These are phyloP conservation scores for Globisporangium cylindrosporum DNA, from an alignment of 352 stramenopile genomes.

Conservation along the genomic window DNA sequence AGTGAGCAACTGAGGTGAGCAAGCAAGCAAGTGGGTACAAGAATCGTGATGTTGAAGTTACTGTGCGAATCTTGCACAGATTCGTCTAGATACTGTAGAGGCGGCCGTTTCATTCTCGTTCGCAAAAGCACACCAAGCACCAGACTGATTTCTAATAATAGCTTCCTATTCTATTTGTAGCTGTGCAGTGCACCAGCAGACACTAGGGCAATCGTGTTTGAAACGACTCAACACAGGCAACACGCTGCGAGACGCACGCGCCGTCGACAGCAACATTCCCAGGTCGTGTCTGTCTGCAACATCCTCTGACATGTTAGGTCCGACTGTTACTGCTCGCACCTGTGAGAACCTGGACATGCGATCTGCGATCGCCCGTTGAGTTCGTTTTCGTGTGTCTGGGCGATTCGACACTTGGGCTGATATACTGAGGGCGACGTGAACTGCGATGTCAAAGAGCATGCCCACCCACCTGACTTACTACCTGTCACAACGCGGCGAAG, in stretches of 20 bases:
- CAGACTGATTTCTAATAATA: neutral
- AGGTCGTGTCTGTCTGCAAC: neutral
- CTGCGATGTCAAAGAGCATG: neutral
- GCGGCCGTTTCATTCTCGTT: neutral
- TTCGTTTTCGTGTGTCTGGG: neutral
- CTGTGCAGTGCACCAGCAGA: neutral
- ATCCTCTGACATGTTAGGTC: neutral
- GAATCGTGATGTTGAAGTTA: neutral
- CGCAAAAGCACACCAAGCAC: neutral
- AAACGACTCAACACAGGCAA: constrained; percentile 2
- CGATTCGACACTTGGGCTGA: neutral
- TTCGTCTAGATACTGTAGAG: neutral
- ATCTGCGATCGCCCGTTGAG: neutral
- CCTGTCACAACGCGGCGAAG: neutral
- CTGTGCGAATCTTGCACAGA: neutral
- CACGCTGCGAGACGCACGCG: neutral
- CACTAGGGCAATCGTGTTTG: neutral
- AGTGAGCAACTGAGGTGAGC: neutral
- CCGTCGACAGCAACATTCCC: neutral
- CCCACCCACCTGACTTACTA: neutral
- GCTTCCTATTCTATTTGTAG: neutral
- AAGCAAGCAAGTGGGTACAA: neutral
- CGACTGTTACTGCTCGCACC: neutral
- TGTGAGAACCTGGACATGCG: neutral
- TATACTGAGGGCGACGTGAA: neutral